Percentiles rank a stretch among this genome's conserved stretches.
Evolutionary conservation across 2,329 filamentous ascomycete species (phyloP).

Genomic region (Aspergillus brasiliensis): DNA sequence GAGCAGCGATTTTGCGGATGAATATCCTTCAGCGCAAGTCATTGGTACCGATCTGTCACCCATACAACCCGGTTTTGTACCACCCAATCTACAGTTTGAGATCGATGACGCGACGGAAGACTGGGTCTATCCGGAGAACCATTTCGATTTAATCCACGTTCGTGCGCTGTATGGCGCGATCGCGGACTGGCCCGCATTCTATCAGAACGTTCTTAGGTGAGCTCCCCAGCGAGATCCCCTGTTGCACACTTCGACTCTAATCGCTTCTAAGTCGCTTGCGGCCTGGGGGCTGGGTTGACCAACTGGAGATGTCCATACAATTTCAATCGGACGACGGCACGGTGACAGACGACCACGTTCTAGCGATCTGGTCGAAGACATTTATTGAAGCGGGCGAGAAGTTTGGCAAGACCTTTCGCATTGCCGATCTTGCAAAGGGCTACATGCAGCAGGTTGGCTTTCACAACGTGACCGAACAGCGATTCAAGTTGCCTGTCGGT

Average conservation of each 20-base stretch:
- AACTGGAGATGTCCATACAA: slow-evolving; percentile 30
- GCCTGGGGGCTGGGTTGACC: slow-evolving; percentile 30
- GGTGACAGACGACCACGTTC: slow-evolving; percentile 25
- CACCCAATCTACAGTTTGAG: slow-evolving; percentile 69
- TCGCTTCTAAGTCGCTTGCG: slow-evolving; percentile 20
- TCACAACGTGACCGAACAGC: slow-evolving; percentile 29
- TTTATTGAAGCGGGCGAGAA: slow-evolving; percentile 33
- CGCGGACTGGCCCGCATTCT: slow-evolving; percentile 26
- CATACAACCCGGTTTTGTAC: slow-evolving; percentile 63
- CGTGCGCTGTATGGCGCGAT: slow-evolving; percentile 27
- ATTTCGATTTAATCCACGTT: slow-evolving; percentile 58
- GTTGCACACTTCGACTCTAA: neutral
- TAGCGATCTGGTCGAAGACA: slow-evolving; percentile 28
- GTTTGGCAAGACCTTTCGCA: slow-evolving; percentile 34
- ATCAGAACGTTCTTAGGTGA: slow-evolving; percentile 23
- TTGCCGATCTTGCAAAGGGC: slow-evolving; percentile 21
- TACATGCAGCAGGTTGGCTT: slow-evolving; percentile 34
- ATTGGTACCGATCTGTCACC: slow-evolving; percentile 65
- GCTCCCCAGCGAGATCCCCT: neutral
- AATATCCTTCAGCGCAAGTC: slow-evolving; percentile 57
- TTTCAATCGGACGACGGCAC: slow-evolving; percentile 27
- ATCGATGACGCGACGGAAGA: slow-evolving; percentile 65
- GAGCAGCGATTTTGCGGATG: slow-evolving; percentile 32
- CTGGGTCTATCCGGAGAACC: slow-evolving; percentile 52
- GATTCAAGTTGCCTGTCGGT: slow-evolving; percentile 34